Percentiles rank a stretch among this genome's conserved stretches.
Evolutionary conservation across 805 yeast genomes (phyloP).

Genomic region (Yamadazyma ubonensis): DNA sequence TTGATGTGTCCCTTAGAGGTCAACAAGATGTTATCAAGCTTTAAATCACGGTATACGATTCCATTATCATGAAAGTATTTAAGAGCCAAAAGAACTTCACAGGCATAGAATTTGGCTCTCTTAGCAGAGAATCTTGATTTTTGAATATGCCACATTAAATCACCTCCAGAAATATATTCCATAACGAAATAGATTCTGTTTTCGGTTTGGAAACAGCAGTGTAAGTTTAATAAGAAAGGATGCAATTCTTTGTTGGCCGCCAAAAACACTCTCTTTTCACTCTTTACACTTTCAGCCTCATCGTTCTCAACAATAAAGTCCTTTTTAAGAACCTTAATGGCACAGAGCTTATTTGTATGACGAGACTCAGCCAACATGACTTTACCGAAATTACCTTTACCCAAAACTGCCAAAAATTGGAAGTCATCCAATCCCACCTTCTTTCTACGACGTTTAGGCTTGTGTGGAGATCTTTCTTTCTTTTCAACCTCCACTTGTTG

Average conservation of each 20-base stretch:
- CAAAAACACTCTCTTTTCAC: constrained; percentile 88
- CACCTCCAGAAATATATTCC: constrained; percentile 98
- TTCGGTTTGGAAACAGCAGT: constrained; percentile 97
- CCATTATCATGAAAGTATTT: constrained; percentile 95
- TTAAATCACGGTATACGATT: constrained; percentile 93
- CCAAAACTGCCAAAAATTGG: constrained; percentile 89
- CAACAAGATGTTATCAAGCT: constrained; percentile 87
- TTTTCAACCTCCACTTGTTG: constrained; percentile 5
- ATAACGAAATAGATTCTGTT: constrained; percentile 96
- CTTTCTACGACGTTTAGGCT: constrained; percentile 48
- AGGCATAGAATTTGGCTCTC: constrained; percentile 96
- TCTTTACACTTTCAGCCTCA: constrained; percentile 91
- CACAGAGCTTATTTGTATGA: constrained; percentile 77
- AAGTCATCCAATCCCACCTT: constrained; percentile 93
- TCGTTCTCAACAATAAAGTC: constrained; percentile 94
- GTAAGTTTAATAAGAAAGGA: constrained; percentile 88
- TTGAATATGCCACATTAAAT: constrained; percentile 98
- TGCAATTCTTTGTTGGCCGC: constrained; percentile 84
- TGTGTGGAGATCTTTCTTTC: constrained; percentile 20
- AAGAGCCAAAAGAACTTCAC: constrained; percentile 88
- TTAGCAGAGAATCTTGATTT: constrained; percentile 83
- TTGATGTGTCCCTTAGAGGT: constrained; percentile 93
- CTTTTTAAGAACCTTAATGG: constrained; percentile 94
- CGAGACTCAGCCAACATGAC: constrained; percentile 96
- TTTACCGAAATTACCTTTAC: constrained; percentile 98